Percentiles rank a stretch among this genome's conserved stretches.
phyloP scores from a whole-genome alignment of 768 basidiomycete genomes.

The Hygrocybe punicea region DNA sequence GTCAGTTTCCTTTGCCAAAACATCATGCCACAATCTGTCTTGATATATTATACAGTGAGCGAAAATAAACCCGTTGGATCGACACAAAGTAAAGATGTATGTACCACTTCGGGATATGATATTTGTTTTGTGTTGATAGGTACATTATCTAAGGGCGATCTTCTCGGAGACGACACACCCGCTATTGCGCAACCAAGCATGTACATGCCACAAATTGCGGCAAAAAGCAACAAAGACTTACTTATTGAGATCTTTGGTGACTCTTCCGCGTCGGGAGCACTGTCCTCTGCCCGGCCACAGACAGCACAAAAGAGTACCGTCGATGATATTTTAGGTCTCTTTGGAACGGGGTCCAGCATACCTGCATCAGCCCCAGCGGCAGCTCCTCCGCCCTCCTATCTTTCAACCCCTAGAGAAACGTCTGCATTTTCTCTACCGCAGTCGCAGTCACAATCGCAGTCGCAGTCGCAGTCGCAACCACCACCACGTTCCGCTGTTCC shows the following conservation, averaged over 20 bases:
- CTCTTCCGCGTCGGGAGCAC: conserved; percentile 21
- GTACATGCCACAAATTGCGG: conserved; percentile 41
- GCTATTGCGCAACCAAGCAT: conserved; percentile 40
- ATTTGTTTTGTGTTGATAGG: conserved; percentile 1
- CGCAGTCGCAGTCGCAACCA: not conserved
- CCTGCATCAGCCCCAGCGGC: conserved; percentile 35
- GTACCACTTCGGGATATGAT: conserved; percentile 13
- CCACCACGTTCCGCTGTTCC: conserved; percentile 28
- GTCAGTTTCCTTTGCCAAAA: conserved; percentile 41
- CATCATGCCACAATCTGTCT: not conserved
- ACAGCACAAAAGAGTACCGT: conserved; percentile 58
- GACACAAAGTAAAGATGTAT: conserved; percentile 70
- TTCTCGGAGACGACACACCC: conserved; percentile 74
- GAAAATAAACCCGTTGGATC: conserved; percentile 97
- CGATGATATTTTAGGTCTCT: conserved; percentile 90
- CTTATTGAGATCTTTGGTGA: conserved; percentile 90
- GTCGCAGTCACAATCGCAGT: conserved; percentile 35
- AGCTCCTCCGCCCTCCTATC: conserved; percentile 17
- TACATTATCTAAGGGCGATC: conserved; percentile 50
- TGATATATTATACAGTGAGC: conserved; percentile 57
- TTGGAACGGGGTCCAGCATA: conserved; percentile 51
- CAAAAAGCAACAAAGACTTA: conserved; percentile 75
- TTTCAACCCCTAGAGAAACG: conserved; percentile 20
- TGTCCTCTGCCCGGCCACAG: conserved; percentile 37
- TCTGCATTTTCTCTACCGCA: conserved; percentile 39